A percentile compares a stretch with the other conserved stretches of the same genome.
phyloP scores from a whole-genome alignment of 805 yeast species.

The Nakazawaea peltata region DNA sequence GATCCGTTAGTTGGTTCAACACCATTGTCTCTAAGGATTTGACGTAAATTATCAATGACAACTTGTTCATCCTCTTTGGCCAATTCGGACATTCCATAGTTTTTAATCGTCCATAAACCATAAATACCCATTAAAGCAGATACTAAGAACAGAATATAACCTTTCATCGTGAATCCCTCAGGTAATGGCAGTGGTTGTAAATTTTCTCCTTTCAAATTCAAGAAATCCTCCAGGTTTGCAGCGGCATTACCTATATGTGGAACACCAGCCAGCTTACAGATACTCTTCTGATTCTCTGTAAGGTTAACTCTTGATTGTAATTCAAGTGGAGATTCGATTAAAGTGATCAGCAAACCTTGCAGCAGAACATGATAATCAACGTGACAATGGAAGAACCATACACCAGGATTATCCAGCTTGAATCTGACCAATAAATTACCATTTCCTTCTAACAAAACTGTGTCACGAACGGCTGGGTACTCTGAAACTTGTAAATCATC shows the following conservation, averaged over 20 bases:
- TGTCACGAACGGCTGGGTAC: conserved; percentile 62
- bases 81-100: conserved; percentile 61
- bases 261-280: conserved; percentile 39
- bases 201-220: conserved; percentile 52
- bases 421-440: conserved; percentile 67
- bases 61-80: conserved; percentile 32
- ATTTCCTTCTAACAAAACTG: conserved; percentile 57
- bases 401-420: conserved; percentile 82
- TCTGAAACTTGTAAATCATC: conserved; percentile 36
- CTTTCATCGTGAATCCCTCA: conserved; percentile 60
- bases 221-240: conserved; percentile 43
- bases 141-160: conserved; percentile 52
- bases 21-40: conserved; percentile 3
- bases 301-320: conserved; percentile 34
- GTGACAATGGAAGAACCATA: conserved; percentile 93
- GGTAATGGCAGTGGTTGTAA: conserved; percentile 59
- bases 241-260: conserved; percentile 65
- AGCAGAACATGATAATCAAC: conserved; percentile 72
- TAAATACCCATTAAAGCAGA: conserved; percentile 49
- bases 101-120: conserved; percentile 52
- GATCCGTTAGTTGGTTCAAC: background rate
- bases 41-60: conserved; percentile 2
- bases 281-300: conserved; percentile 39
- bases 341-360: conserved; percentile 69
- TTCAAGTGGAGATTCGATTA: conserved; percentile 61